Evolutionary conservation across 805 yeast species (phyloP).

Genomic region (Zygosaccharomyces rouxii): DNA sequence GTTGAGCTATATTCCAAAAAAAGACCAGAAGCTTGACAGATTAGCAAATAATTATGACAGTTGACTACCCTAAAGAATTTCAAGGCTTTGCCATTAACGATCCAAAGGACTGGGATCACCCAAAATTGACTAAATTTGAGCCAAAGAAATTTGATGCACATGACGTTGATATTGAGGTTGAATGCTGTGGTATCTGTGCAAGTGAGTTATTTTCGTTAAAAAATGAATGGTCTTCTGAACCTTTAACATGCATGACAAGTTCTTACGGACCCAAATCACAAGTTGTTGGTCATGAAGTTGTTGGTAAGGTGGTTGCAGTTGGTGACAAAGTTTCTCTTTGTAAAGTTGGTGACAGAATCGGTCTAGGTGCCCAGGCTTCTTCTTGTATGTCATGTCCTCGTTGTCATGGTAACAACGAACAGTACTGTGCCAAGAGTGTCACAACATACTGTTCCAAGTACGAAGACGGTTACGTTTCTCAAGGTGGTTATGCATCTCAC

Average conservation of each 20-base stretch:
- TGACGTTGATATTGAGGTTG: conserved; percentile 55
- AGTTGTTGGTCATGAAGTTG: conserved; percentile 66
- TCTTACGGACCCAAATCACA: conserved; percentile 30
- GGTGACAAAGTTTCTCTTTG: conserved; percentile 52
- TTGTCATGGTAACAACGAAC: conserved; percentile 53
- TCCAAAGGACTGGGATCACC: conserved; percentile 51
- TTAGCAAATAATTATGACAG: neutral
- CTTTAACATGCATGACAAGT: conserved; percentile 13
- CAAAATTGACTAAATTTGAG: conserved; percentile 46
- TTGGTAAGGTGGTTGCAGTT: conserved; percentile 54
- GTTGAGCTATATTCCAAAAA: neutral
- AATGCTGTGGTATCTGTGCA: conserved; percentile 66
- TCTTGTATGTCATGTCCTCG: conserved; percentile 60
- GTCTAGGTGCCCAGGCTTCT: conserved; percentile 67
- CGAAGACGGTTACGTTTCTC: conserved; percentile 31
- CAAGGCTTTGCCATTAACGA: conserved; percentile 55
- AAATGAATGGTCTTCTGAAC: conserved; percentile 24
- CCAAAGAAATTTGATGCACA: conserved; percentile 43
- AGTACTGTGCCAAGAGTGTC: conserved; percentile 47
- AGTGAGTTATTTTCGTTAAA: conserved; percentile 40
- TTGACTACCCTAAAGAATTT: conserved; percentile 41
- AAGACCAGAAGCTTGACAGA: neutral
- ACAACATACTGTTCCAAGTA: conserved; percentile 45
- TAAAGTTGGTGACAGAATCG: conserved; percentile 72
- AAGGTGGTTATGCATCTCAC: conserved; percentile 24